Evolutionary conservation across 2,329 filamentous ascomycete species (phyloP), one percentile per base, ranked within the genome.

Genomic region (Aspergillus sp.): DNA sequence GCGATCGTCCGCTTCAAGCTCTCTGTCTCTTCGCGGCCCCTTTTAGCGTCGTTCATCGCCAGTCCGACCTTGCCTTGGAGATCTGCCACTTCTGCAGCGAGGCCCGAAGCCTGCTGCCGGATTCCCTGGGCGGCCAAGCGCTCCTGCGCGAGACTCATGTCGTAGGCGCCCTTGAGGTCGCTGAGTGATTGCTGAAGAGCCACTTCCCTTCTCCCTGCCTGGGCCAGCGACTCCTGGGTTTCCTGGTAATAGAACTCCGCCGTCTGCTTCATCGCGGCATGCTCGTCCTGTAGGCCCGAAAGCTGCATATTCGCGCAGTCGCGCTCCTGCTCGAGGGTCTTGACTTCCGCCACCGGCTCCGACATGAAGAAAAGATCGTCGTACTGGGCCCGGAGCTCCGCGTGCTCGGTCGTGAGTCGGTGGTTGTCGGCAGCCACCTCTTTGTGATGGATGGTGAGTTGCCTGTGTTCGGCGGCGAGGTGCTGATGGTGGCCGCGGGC

Each of bases 41-140:
- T 29, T 15, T 44, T 26, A 5, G 37, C 34, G 15, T 44, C 43
- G 12, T 31, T 22, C 36, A 37, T 35, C 8, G 37, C 39, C 13
- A 41, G 24, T 0, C 19, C 29, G 14, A 42, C 16, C 11, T 33
- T 28, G 5, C 1, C 20, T 8, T 39, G 26, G 11, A 37, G 25
- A 11, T 37, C 32, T 1, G 30, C 22, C 14, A 36, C n/a, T 15
- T 44, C 34, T 8, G 15, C 20, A 4, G 14, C 5, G 12, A 43
- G 31, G 4, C 8, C 11, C 0, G 27, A 26, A 4, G 30, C 17
- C 16, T 24, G 8, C 5, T 26, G 19, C 11, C n/a, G 33, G n/a
- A 32, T 36, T 12, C 30, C 11, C 2, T 28, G 24, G 1, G 29
- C 26, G 7, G 19, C 15, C 1, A 25, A 26, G 15, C 32, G 35